Percentiles rank a stretch among this genome's conserved stretches.
These are phyloP conservation scores for Carallia brachiata DNA, from an alignment of 345 rosid genomes.

Conservation along the genomic window DNA sequence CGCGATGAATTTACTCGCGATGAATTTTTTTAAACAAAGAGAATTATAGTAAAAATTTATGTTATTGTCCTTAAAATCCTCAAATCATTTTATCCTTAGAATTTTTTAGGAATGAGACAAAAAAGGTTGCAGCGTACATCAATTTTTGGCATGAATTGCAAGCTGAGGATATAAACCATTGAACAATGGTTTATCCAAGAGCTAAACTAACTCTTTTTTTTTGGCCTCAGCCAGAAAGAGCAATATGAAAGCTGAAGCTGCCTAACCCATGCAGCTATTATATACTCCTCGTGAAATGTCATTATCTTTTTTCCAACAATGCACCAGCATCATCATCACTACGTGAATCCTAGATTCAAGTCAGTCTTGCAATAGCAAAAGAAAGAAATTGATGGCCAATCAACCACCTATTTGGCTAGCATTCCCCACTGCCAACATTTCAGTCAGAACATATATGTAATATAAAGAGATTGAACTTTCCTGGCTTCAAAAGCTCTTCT, in stretches of 20 bases:
- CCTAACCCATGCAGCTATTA: conserved; percentile 7
- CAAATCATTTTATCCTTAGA: no score
- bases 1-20: no score
- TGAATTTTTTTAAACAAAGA: no score
- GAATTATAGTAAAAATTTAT: no score
- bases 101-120: no score
- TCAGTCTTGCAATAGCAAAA: neutral
- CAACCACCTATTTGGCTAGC: neutral
- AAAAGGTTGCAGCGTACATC: neutral
- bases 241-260: conserved; percentile 10
- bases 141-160: no score
- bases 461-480: no score
- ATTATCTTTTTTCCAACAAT: neutral
- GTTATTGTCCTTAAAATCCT: no score
- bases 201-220: neutral
- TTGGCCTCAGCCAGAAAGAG: neutral
- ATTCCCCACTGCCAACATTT: neutral
- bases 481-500: no score
- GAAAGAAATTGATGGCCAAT: neutral
- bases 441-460: no score
- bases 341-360: neutral
- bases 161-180: no score
- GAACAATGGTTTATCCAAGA: neutral
- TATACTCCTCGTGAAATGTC: neutral
- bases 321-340: neutral